Evolutionary conservation across 176 grass and related monocot genomes (phyloP), one percentile per base, ranked within the genome.

Genomic region (Carex pumila): DNA sequence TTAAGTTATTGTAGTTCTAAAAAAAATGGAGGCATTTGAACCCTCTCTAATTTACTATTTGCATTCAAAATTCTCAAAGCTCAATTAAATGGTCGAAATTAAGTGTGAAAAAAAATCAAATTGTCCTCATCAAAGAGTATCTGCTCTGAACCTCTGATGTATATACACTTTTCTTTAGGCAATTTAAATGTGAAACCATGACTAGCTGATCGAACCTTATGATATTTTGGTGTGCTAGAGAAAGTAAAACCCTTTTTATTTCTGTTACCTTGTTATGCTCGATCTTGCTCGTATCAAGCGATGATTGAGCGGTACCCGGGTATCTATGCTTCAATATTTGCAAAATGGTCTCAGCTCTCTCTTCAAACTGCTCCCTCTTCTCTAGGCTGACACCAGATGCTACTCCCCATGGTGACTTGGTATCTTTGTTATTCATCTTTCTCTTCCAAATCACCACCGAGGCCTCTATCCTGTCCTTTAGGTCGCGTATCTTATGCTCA

Each of bases 381-480:
- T 99, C 97, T 83, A 89, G 83, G 86, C 93, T 99, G 65, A 99
- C 81, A 58, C 86, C 84, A 41, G 88, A 95, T 55, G 49, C 3
- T 77, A 77, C 50, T 15, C 93, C 88, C 93, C 93, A 99, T 0
- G 97, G 15, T 12, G 97, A 99, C 84, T 99, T 99, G 80, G 67
- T 53, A 85, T 99, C 97, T 81, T 99, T 99, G 87, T 90, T 90
- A 84, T 88, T 78, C 97, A 99, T 92, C 93, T 99, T 99, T 74
- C 97, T 84, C 89, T 89, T 94, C 97, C 97, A 99, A 87, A 99
- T 99, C 87, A 99, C 87, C 29, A 99, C 88, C 0, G 93, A 99
- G 84, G 97, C 97, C 91, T 99, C 97, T 43, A 99, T 99, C 66
- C 89, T 87, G 87, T 99, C 90, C 81, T 99, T 99, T 71, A 99